Evolutionary conservation across 2,329 filamentous ascomycete species (phyloP), one percentile per base, ranked within the genome.

Genomic region (Ilyonectria robusta): DNA sequence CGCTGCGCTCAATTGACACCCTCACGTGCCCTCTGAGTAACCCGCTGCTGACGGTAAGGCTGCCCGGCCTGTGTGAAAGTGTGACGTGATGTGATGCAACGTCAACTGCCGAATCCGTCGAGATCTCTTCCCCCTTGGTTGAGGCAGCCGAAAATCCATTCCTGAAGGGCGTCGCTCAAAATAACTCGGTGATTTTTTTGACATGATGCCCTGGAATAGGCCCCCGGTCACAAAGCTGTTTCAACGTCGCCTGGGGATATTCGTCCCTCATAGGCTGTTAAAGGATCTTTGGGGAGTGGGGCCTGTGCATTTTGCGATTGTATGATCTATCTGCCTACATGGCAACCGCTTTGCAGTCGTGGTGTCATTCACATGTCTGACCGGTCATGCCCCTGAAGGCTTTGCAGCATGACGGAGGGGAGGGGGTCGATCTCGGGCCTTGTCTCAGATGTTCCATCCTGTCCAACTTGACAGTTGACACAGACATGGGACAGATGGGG

Each of bases 11-110:
- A 66, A 64, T 69, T 57, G 55, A 56, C 58, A 61, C 40, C 55
- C 70, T 74, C 73, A 74, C 72, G 65, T 74, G 71, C 65, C 51
- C 66, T 68, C 51, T 66, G 59, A 58, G 65, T 66, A 67, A 65
- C 56, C 46, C 61, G 46, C 65, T 66, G 73, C 71, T 75, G 73
- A 75, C 71, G 64, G 54, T 46, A 62, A 68, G 71, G 68, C 73
- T 71, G 66, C 60, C 33, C 55, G 59, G 56, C 31, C 42, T 44
- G 29, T 55, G 9, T 47, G 19, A 54, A 60, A 65, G 59, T 29
- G 58, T 62, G 48, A 60, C 51, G 56, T 31, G 57, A 57, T 50
- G 47, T 31, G 51, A 54, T 54, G 48, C 65, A 21, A 56, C 56
- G 55, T 50, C 50, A 59, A 66, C 40, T 63, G 48, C 59, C 59